phyloP scores from a whole-genome alignment of 441 rosid genomes.

The Erodium chrysanthum region DNA sequence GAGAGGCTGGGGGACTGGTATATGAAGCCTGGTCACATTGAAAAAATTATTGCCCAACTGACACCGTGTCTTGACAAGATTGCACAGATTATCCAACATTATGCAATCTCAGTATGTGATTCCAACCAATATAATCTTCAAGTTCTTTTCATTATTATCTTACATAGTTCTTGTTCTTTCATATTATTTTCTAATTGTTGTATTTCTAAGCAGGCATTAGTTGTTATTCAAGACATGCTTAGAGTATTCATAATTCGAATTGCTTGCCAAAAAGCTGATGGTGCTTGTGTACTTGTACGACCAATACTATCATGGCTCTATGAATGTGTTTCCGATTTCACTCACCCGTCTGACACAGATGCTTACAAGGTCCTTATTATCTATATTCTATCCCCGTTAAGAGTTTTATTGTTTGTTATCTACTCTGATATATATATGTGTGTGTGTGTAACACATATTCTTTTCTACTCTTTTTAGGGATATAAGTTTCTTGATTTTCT shows the following conservation, averaged over 20 bases:
- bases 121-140: neutral
- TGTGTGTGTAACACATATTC: too few species aligned
- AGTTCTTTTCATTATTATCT: neutral
- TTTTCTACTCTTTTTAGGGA: constrained; percentile 38
- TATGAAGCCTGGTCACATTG: constrained; percentile 56
- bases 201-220: constrained; percentile 48
- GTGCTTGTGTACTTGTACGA: constrained; percentile 60
- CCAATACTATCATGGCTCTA: constrained; percentile 65
- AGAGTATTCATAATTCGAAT: constrained; percentile 76
- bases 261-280: constrained; percentile 64
- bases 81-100: constrained; percentile 80
- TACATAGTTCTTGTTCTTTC: neutral
- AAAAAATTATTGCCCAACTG: constrained; percentile 67
- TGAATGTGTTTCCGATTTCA: constrained; percentile 36
- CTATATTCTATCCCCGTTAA: neutral
- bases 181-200: constrained; percentile 18
- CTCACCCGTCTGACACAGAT: constrained; percentile 45
- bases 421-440: neutral
- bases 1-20: constrained; percentile 84
- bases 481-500: constrained; percentile 63
- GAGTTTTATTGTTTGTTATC: neutral
- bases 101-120: constrained; percentile 77
- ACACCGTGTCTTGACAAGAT: constrained; percentile 78
- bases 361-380: constrained; percentile 54
- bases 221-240: constrained; percentile 89